Evolutionary conservation across 495 filamentous ascomycete genomes (phyloP), one percentile per base, ranked within the genome.

Genomic region (Talaromyces borbonicus): DNA sequence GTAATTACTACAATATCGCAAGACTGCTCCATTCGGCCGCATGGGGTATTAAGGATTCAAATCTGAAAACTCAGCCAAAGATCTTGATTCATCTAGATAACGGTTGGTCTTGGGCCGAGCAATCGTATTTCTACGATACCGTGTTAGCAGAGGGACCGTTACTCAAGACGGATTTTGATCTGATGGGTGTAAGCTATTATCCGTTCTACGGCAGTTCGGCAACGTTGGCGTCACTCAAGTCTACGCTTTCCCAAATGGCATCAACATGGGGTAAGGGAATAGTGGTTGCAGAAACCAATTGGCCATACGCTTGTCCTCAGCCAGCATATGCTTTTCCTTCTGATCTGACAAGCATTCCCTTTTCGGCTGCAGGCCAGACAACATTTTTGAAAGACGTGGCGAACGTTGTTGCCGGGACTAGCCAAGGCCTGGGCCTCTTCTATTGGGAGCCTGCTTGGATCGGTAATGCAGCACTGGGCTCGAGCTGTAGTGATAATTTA

Each of bases 401-500:
- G 0, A 59, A 51, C n/a, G 65, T 77, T 4, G 67, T 84, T 29
- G 61, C 63, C 2, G 66, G 57, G 5, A 69, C 75, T 4, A 64
- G 58, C 3, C 70, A 71, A 8, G 65, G 65, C 0, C 18, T 64
- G 44, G 81, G 80, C 0, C 49, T 85, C 33, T 83, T 82, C 53
- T 86, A 84, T 45, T 85, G 82, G 81, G 80, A 85, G 56, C 82
- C 80, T 3, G 79, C 74, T 6, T 85, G 80, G 81, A 66, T 83
- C 35, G 61, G 75, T 35, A 84, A 84, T 57, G 72, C 71, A 9
- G 71, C 58, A 9, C 58, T 84, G 46, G 81, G 83, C 18, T 71
- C 69, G 29, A 70, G 69, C 20, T 77, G 73, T 52, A 49, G 56
- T 22, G 65, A 76, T 58, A 70, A 68, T 52, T 43, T 74, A 45